These are phyloP conservation scores for Fonsecaea erecta DNA, from an alignment of 2,329 filamentous ascomycete genomes.

Conservation along the genomic window DNA sequence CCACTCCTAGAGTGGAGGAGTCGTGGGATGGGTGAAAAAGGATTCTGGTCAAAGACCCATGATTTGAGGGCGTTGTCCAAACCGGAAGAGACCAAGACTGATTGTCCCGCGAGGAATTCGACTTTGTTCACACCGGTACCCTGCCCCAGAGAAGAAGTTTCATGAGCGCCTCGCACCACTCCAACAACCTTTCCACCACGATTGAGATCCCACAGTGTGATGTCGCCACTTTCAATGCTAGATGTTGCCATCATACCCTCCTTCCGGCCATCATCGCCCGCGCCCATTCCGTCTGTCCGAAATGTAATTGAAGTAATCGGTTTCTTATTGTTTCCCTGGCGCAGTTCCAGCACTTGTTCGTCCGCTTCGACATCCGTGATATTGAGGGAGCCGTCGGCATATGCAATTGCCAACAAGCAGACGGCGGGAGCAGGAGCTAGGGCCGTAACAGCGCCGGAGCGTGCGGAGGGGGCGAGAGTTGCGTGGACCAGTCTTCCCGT, in stretches of 20 bases:
- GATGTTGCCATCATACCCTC: slow-evolving; percentile 94
- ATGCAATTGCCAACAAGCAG: slow-evolving; percentile 85
- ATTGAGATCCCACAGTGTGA: slow-evolving; percentile 96
- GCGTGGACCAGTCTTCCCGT: slow-evolving; percentile 91
- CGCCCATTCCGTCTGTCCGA: slow-evolving; percentile 84
- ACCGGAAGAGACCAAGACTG: slow-evolving; percentile 86
- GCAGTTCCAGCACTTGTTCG: slow-evolving; percentile 63
- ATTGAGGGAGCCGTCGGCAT: slow-evolving; percentile 75
- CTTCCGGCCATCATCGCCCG: slow-evolving; percentile 81
- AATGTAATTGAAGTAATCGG: slow-evolving; percentile 85
- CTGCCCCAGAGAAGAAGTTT: slow-evolving; percentile 59
- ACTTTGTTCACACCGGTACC: slow-evolving; percentile 79
- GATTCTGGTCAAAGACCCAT: slow-evolving; percentile 94
- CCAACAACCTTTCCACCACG: slow-evolving; percentile 84
- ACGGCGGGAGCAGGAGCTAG: slow-evolving; percentile 82
- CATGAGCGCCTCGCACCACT: slow-evolving; percentile 84
- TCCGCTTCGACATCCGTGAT: slow-evolving; percentile 84
- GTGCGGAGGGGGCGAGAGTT: slow-evolving; percentile 73
- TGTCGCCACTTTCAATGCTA: slow-evolving; percentile 76
- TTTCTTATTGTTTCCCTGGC: slow-evolving; percentile 26
- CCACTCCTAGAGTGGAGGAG: slow-evolving; percentile 85
- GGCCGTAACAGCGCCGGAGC: slow-evolving; percentile 81
- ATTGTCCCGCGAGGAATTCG: slow-evolving; percentile 87
- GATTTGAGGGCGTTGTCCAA: slow-evolving; percentile 92
- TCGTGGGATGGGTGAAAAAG: slow-evolving; percentile 84